Evolutionary conservation across 768 basidiomycete species (phyloP).

Genomic region (Mycena pura): DNA sequence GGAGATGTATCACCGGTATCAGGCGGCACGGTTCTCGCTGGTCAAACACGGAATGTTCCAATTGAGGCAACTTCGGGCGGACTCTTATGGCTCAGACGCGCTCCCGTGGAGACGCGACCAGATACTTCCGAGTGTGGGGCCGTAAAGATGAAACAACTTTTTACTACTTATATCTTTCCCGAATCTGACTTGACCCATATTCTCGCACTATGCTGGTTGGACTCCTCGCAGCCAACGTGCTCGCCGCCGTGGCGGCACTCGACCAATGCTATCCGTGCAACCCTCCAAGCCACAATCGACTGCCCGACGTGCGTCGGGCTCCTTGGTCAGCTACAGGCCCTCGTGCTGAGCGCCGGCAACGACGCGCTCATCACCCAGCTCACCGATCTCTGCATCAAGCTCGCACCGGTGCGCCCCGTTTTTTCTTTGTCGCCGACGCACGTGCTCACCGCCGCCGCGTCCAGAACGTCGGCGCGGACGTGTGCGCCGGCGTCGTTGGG

Average conservation of each 20-base stretch:
- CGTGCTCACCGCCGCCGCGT: neutral
- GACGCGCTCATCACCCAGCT: slow-evolving; percentile 14
- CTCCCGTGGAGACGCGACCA: no score
- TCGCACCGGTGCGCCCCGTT: slow-evolving; percentile 27
- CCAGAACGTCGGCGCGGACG: slow-evolving; percentile 30
- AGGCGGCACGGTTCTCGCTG: no score
- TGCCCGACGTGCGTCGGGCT: slow-evolving; percentile 11
- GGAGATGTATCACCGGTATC: no score
- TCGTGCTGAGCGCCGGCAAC: slow-evolving; percentile 6
- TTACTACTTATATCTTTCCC: no score
- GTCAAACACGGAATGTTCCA: no score
- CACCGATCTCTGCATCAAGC: slow-evolving; percentile 2
- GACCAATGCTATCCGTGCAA: neutral
- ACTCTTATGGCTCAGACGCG: no score
- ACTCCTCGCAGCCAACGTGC: neutral
- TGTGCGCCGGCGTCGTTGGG: slow-evolving; percentile 42
- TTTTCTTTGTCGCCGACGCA: neutral
- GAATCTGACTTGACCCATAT: no score
- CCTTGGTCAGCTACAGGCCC: neutral
- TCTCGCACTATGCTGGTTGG: no score
- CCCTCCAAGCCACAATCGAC: slow-evolving; percentile 6
- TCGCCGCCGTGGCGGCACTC: neutral
- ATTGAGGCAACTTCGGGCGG: no score
- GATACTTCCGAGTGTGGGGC: no score
- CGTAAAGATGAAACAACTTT: no score